Conservation (phyloP, 140 eudicot species). For the Bidens hawaiensis region DNA sequence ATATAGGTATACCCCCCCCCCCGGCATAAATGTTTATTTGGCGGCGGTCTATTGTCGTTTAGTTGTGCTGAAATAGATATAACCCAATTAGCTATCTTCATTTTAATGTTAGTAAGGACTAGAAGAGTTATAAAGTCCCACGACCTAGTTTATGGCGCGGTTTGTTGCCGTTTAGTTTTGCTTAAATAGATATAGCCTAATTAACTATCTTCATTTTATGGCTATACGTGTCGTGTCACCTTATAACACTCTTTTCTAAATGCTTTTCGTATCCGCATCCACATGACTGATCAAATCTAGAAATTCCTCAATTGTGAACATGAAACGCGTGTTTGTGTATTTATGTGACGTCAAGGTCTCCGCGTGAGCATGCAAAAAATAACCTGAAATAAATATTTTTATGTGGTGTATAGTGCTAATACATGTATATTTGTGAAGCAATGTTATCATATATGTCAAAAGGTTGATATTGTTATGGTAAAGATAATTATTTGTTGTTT, state of each 20-base stretch:
- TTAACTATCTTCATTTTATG: background rate
- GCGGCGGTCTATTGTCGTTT: background rate
- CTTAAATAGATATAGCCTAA: background rate
- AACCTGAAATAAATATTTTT: too few species aligned
- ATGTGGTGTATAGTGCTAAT: background rate
- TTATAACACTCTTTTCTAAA: slow-evolving; percentile 8
- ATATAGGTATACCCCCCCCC: too few species aligned
- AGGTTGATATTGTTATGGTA: slow-evolving; percentile 2
- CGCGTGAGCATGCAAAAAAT: background rate
- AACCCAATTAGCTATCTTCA: background rate
- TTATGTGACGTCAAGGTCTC: background rate
- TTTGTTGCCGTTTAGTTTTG: background rate
- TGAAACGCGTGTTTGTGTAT: background rate
- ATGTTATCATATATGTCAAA: background rate
- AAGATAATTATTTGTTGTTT: background rate
- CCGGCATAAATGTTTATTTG: background rate
- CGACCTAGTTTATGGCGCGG: slow-evolving; percentile 10
- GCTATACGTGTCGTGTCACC: slow-evolving; percentile 16
- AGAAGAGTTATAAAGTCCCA: background rate
- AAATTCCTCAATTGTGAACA: slow-evolving; percentile 14
- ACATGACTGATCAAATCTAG: slow-evolving; percentile 7
- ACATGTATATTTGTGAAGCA: background rate
- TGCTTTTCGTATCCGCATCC: slow-evolving; percentile 10
- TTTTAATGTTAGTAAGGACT: background rate
- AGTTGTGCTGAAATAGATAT: background rate